phyloP scores from a whole-genome alignment of 1,139 yeast species.

The Yamadazyma oceani region DNA sequence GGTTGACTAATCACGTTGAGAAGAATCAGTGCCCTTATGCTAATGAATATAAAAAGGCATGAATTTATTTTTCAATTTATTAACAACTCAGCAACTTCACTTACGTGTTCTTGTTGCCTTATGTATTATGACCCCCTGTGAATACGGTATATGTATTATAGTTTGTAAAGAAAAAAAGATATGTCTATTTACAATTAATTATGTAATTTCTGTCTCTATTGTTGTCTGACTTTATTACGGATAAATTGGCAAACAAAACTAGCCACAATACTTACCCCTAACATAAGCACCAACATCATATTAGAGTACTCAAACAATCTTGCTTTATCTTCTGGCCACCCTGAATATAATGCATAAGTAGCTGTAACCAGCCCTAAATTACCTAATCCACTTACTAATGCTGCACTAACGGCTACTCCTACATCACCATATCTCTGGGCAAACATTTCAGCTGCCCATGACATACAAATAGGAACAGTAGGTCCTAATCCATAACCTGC shows the following conservation, averaged over 20 bases:
- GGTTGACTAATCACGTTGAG: conserved; percentile 77
- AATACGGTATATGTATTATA: neutral
- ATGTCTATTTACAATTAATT: too few species aligned
- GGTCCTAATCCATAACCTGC: conserved; percentile 89
- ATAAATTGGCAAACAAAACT: conserved; percentile 37
- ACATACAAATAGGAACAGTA: conserved; percentile 86
- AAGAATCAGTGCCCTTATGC: conserved; percentile 47
- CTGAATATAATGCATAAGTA: conserved; percentile 79
- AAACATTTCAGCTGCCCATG: conserved; percentile 81
- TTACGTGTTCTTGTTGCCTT: too few species aligned
- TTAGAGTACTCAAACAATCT: conserved; percentile 68
- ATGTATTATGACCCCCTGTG: conserved; percentile 1
- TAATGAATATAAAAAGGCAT: conserved; percentile 18
- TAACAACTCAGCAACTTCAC: too few species aligned
- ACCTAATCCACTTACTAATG: conserved; percentile 82
- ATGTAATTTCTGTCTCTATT: conserved; percentile 1
- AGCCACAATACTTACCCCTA: conserved; percentile 66
- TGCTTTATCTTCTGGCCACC: conserved; percentile 79
- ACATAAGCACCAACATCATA: conserved; percentile 79
- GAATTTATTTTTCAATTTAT: too few species aligned
- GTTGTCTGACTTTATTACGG: conserved; percentile 23
- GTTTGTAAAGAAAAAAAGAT: too few species aligned
- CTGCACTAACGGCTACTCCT: conserved; percentile 81
- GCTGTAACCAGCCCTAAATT: conserved; percentile 84
- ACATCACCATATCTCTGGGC: conserved; percentile 73